Base-by-base conservation (phyloP, 495 filamentous ascomycete genomes). In the Darksidea phi region DNA sequence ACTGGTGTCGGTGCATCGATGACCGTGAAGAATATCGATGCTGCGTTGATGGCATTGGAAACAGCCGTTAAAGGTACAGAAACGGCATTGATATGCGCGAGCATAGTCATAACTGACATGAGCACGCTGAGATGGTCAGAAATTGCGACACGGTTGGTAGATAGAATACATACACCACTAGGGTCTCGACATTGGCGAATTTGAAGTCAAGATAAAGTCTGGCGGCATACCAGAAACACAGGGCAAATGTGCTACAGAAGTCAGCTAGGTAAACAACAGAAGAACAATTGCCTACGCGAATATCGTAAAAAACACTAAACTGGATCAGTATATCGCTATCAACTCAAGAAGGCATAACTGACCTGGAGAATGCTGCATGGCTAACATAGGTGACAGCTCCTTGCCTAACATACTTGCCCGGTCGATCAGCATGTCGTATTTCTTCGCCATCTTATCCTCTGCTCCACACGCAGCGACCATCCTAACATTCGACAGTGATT, bases 401-500 rank as follows among this genome's bases (percentile, higher is more conserved):
- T 48, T n/a, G 1, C 54, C 43, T 18, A 28, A 38, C 2, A 3
- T n/a, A 18, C 18, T 26, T 5, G 54, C 17, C n/a, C 43, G 17
- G 6, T 34, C n/a, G 2, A 57, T 18, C 12, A 34, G n/a, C 10
- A 11, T 18, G 32, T 48, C 32, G 26, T 57, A 57, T 13, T 24
- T 47, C 1, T 28, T 3, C 25, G 24, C 23, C 43, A 57, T 57
- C 42, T 57, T 57, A n/a, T 11, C 54, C n/a, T 57, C 54, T 11
- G 54, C 54, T 6, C 54, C 43, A 48, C 54, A 57, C 28, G 54
- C 54, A 28, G 54, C 54, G 18, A 57, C 41, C 54, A 57, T 57
- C 20, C 43, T 32, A 13, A 57, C 48, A 8, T 15, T 28, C 5
- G 54, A 57, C 24, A 48, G 1, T 1, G 54, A 21, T 17, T 57